Evolutionary conservation across 805 yeast genomes (phyloP), one percentile per base, ranked within the genome.

Genomic region (Metschnikowia hibisci): DNA sequence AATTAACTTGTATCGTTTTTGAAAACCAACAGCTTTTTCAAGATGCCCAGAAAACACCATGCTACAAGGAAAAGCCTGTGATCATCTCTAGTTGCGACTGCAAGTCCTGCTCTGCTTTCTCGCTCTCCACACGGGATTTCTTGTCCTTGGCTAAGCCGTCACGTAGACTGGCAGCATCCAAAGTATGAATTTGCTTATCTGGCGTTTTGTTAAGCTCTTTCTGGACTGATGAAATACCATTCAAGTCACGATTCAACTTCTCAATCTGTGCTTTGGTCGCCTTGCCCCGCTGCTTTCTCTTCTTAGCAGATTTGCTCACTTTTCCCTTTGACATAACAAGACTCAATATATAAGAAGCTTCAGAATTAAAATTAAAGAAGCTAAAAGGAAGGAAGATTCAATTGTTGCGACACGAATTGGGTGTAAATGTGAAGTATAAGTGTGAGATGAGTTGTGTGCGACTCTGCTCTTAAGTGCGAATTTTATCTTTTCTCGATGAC

Each of bases 1-100:
- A n/a, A n/a, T n/a, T n/a, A n/a, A n/a, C n/a, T n/a, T n/a, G n/a
- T n/a, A n/a, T n/a, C n/a, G n/a, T n/a, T n/a, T n/a, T n/a, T n/a
- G n/a, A n/a, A n/a, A n/a, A n/a, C n/a, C n/a, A n/a, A n/a, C n/a
- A n/a, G n/a, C n/a, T n/a, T n/a, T n/a, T n/a, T n/a, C n/a, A 20
- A 25, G 23, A 13, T 14, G n/a, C n/a, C 12, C 13, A 27, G 13
- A 27, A n/a, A 12, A 7, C 13, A 27, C 15, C 3, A 8, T n/a
- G 18, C 13, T 27, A 35, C 39, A 35, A 35, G 6, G 39, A 35
- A 18, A 35, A 27, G 4, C 70, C 78, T 14, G 73, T 67, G 15
- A 77, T 62, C 51, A 76, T 47, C 44, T 77, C 80, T 46, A 77
- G 50, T 55, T 77, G 81, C 36, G 58, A 57, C 13, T 66, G 60